Evolutionary conservation across 2,329 filamentous ascomycete genomes (phyloP).

Genomic region (Paecilomyces formosus): DNA sequence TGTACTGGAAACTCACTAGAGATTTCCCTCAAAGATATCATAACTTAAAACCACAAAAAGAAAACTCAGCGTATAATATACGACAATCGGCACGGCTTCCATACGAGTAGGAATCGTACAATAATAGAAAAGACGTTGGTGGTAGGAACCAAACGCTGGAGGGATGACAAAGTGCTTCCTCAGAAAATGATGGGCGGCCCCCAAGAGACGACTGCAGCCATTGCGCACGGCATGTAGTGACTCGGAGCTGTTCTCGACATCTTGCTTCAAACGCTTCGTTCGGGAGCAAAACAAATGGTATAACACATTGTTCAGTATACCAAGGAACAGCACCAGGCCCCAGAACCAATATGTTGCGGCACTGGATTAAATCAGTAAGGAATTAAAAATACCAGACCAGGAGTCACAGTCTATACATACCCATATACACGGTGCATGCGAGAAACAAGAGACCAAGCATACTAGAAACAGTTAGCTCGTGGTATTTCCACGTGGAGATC

Average conservation of each 20-base stretch:
- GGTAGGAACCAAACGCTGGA: constrained; percentile 34
- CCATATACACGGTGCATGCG: constrained; percentile 31
- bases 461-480: constrained; percentile 10
- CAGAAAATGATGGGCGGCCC: constrained; percentile 21
- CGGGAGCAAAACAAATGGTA: constrained; percentile 12
- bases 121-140: constrained; percentile 34
- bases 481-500: not conserved
- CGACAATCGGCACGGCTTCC: constrained; percentile 37
- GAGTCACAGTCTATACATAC: constrained; percentile 15
- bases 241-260: constrained; percentile 1
- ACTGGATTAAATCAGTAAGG: constrained; percentile 7
- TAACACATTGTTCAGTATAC: constrained; percentile 23
- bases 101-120: constrained; percentile 43
- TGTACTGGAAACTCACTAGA: constrained; percentile 33
- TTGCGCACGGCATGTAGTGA: not conserved
- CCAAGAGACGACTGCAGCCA: not conserved
- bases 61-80: constrained; percentile 40
- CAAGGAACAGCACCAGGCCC: constrained; percentile 27
- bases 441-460: constrained; percentile 23
- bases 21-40: constrained; percentile 37
- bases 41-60: constrained; percentile 40
- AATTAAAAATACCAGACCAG: not conserved
- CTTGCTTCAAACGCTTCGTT: not conserved
- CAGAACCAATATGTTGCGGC: constrained; percentile 34
- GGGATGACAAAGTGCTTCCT: constrained; percentile 36